A percentile compares a stretch with the other conserved stretches of the same genome.
These are phyloP conservation scores for Lentinula detonsa DNA, from an alignment of 768 basidiomycete species.

Conservation along the genomic window DNA sequence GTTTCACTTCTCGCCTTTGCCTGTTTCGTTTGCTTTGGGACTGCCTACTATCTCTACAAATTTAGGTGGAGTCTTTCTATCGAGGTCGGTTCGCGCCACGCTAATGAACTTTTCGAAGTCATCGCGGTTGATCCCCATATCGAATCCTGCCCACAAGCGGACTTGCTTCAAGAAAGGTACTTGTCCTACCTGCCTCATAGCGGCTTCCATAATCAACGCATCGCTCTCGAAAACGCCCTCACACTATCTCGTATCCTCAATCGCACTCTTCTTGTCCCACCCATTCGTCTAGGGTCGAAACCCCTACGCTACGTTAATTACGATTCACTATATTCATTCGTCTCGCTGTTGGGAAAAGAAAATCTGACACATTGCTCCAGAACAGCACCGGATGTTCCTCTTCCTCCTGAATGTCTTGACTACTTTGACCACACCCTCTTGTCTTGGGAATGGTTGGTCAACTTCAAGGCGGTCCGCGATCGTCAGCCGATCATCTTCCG, in stretches of 20 bases:
- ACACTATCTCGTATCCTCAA: slow-evolving; percentile 63
- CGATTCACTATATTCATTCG: slow-evolving; percentile 37
- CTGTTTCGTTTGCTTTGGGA: slow-evolving; percentile 46
- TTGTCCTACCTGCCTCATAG: slow-evolving; percentile 79
- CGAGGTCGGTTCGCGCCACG: slow-evolving; percentile 10
- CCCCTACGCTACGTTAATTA: slow-evolving; percentile 57
- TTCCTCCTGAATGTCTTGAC: slow-evolving; percentile 52
- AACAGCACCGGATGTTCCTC: slow-evolving; percentile 24
- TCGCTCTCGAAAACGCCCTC: slow-evolving; percentile 81
- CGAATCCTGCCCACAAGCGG: slow-evolving; percentile 12
- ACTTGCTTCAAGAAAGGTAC: slow-evolving; percentile 32
- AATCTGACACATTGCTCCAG: slow-evolving; percentile 46
- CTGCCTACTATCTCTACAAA: slow-evolving; percentile 59
- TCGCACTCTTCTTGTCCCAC: slow-evolving; percentile 77
- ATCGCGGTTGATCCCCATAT: slow-evolving; percentile 18
- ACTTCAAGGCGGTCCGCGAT: slow-evolving; percentile 34
- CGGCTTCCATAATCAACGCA: slow-evolving; percentile 83
- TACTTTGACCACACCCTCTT: slow-evolving; percentile 58
- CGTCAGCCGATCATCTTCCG: slow-evolving; percentile 40
- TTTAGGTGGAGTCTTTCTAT: slow-evolving; percentile 46
- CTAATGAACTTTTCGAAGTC: slow-evolving; percentile 29
- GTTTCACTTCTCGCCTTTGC: slow-evolving; percentile 41
- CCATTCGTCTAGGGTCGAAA: slow-evolving; percentile 56
- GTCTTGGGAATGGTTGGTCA: slow-evolving; percentile 67
- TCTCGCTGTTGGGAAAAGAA: slow-evolving; percentile 44